These are phyloP conservation scores for Trichoderma sp. DNA, from an alignment of 2,329 filamentous ascomycete species.

Conservation along the genomic window DNA sequence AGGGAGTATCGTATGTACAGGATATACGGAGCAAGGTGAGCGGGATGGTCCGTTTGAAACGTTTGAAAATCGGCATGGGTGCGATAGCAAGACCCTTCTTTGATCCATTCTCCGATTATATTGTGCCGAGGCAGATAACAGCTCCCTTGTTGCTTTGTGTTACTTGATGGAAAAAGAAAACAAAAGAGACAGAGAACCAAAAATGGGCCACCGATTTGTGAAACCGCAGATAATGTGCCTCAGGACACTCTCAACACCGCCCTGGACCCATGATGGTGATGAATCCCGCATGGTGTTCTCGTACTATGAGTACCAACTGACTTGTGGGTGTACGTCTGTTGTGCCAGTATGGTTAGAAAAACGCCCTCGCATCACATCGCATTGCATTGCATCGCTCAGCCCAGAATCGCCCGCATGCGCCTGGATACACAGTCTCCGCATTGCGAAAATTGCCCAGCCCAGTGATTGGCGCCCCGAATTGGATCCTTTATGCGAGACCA, in stretches of 20 bases:
- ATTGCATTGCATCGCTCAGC: background rate
- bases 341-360: background rate
- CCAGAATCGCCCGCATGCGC: background rate
- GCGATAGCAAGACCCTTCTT: background rate
- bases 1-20: background rate
- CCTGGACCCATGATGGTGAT: background rate
- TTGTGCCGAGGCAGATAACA: background rate
- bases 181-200: background rate
- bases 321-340: background rate
- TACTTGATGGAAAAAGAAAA: background rate
- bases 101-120: background rate
- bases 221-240: constrained; percentile 5
- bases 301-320: background rate
- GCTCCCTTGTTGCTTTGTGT: background rate
- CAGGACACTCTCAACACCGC: background rate
- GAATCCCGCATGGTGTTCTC: background rate
- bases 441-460: background rate
- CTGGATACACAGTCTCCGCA: background rate
- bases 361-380: background rate
- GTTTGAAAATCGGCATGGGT: constrained; percentile 9
- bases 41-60: constrained; percentile 15
- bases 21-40: constrained; percentile 1
- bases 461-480: background rate
- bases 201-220: background rate
- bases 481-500: background rate